These are phyloP conservation scores for Silene coronaria DNA, from an alignment of 179 eudicot species.

Conservation along the genomic window DNA sequence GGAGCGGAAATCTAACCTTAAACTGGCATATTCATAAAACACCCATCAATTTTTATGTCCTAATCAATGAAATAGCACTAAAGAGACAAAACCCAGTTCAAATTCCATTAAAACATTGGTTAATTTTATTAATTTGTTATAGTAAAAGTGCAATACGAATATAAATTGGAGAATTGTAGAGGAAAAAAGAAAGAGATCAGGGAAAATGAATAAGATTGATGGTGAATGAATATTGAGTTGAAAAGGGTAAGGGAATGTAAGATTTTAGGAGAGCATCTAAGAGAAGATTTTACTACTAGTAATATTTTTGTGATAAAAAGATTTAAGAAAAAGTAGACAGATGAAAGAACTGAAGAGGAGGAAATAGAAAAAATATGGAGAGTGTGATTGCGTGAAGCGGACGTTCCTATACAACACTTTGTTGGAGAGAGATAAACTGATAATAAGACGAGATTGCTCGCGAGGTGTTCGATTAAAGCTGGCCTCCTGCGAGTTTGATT, in stretches of 20 bases:
- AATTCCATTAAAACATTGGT: constrained; percentile 13
- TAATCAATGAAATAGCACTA: constrained; percentile 5
- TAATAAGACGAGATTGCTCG: too few relatives aligned
- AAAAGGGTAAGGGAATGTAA: constrained; percentile 2
- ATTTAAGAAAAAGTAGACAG: not conserved
- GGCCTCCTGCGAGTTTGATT: too few relatives aligned
- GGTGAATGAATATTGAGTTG: not conserved
- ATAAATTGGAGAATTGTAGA: not conserved
- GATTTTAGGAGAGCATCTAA: not conserved
- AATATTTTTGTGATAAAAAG: not conserved
- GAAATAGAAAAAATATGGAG: too few relatives aligned
- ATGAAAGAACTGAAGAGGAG: not conserved
- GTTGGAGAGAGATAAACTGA: too few relatives aligned
- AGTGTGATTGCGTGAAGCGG: too few relatives aligned
- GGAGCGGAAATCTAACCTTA: constrained; percentile 12
- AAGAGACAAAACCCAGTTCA: constrained; percentile 23
- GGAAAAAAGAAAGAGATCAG: not conserved
- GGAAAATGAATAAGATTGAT: not conserved
- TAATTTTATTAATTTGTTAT: not conserved
- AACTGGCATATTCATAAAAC: constrained; percentile 23
- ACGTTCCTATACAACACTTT: too few relatives aligned
- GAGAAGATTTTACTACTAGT: too few relatives aligned
- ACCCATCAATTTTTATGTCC: constrained; percentile 16
- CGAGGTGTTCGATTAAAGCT: too few relatives aligned
- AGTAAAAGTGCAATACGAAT: constrained; percentile 7